Evolutionary conservation across 768 basidiomycete species (phyloP).

Genomic region (Trichaptum fuscoviolaceum): DNA sequence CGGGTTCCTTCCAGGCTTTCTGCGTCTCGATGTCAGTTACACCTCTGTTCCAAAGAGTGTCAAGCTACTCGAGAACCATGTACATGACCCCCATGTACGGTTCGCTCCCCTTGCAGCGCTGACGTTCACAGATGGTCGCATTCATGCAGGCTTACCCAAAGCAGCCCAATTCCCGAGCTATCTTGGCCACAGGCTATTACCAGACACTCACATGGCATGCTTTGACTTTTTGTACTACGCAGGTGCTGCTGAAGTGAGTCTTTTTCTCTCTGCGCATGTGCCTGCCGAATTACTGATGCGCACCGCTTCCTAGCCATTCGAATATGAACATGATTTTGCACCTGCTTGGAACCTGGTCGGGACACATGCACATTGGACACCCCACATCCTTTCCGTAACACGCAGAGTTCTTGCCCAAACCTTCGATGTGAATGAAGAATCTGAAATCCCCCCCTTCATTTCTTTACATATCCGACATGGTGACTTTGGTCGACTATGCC

Average conservation of each 20-base stretch:
- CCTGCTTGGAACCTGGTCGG: slow-evolving; percentile 57
- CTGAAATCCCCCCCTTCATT: slow-evolving; percentile 45
- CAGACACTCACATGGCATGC: slow-evolving; percentile 36
- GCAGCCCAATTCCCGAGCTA: slow-evolving; percentile 22
- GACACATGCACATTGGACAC: slow-evolving; percentile 45
- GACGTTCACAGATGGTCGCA: slow-evolving; percentile 27
- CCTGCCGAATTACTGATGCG: neutral
- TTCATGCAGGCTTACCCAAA: slow-evolving; percentile 17
- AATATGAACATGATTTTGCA: slow-evolving; percentile 51
- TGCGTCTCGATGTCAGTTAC: slow-evolving; percentile 32
- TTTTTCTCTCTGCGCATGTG: slow-evolving; percentile 9
- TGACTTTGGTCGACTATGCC: slow-evolving; percentile 48
- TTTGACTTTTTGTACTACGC: slow-evolving; percentile 37
- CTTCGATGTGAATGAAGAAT: slow-evolving; percentile 31
- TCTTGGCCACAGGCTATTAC: slow-evolving; percentile 20
- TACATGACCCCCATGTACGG: slow-evolving; percentile 27
- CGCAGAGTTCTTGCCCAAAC: slow-evolving; percentile 41
- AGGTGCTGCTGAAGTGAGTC: slow-evolving; percentile 25
- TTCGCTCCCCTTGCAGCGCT: slow-evolving; percentile 29
- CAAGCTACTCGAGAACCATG: slow-evolving; percentile 25
- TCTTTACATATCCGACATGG: slow-evolving; percentile 51
- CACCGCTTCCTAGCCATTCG: slow-evolving; percentile 35
- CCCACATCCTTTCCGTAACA: slow-evolving; percentile 35
- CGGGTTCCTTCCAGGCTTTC: slow-evolving; percentile 20
- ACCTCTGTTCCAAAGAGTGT: slow-evolving; percentile 28